Base-by-base conservation (phyloP, 2,329 filamentous ascomycete genomes). In the Neurospora sp. region DNA sequence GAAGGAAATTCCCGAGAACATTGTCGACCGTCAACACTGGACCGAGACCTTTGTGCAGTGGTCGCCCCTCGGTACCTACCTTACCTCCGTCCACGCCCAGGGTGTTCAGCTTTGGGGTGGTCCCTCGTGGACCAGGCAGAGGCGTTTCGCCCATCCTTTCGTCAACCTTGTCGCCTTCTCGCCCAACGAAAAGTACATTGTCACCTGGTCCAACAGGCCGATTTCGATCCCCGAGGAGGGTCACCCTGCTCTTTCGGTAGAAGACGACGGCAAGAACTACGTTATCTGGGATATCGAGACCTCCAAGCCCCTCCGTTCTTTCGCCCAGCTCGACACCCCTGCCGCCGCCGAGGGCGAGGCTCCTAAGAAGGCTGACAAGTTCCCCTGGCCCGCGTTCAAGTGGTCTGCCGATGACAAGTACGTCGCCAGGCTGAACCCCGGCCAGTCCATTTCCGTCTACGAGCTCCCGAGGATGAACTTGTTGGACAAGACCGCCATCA, bases 221-320 rank as follows among this genome's bases (percentile, higher is more conserved):
- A 97, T 99, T 77, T 89, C 91, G 72, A 93, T 99, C 70, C 92
- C 96, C 71, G 96, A 98, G 76, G 89, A 90, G 74, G 91, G 92
- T 74, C 91, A 97, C 80, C 91, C 92, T 2, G 84, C 91, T n/a
- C 86, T 97, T 67, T 90, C 92, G 3, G 85, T 93, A 71, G 96
- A 98, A 77, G 96, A 99, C 78, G 95, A 99, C 76, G 96, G 96
- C 81, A 98, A 98, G 86, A 97, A 98, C 86, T 98, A 98, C 81
- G 91, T 99, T 78, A 94, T 99, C 78, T 99, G 96, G 96, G 95
- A 98, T 78, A 90, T 98, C 72, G 91, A 92, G 68, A 96, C 95
- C 10, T 90, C 89, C 76, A 92, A 95, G 80, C 93, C 95, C 70
- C 86, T 99, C 67, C 92, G 96, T 73, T 98, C 96, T 0, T 99